A percentile compares a stretch with the other conserved stretches of the same genome.
phyloP scores from a whole-genome alignment of 2,329 filamentous ascomycete species.

The Niveomyces coronatus region DNA sequence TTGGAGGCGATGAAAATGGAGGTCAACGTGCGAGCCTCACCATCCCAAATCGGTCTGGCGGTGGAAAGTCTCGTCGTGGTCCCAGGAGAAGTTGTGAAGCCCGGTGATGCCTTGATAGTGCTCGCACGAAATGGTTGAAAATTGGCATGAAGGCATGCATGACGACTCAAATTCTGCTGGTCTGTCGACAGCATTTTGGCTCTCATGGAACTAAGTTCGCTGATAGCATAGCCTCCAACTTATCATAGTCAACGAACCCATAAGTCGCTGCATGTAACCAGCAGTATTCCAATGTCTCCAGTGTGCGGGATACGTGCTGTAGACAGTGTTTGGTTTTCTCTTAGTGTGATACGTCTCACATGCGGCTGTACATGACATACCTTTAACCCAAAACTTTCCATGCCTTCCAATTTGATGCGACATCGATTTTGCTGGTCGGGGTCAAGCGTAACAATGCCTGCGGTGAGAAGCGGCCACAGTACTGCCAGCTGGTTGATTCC shows the following conservation, averaged over 20 bases:
- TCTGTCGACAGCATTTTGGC: too few species aligned
- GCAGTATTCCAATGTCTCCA: conserved; percentile 11
- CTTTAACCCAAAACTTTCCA: conserved; percentile 1
- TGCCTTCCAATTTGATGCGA: neutral
- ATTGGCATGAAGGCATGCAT: too few species aligned
- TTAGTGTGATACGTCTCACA: neutral
- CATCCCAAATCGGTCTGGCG: neutral
- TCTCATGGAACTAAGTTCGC: conserved; percentile 9
- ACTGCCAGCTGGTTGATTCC: conserved; percentile 7
- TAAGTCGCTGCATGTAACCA: conserved; percentile 8
- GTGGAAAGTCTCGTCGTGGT: conserved; percentile 1
- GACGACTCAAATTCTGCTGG: too few species aligned
- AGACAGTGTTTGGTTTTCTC: neutral
- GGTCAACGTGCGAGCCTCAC: conserved; percentile 28
- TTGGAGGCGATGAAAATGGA: conserved; percentile 51
- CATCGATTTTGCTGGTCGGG: neutral
- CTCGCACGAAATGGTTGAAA: neutral
- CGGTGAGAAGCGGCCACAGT: conserved; percentile 2
- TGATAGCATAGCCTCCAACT: conserved; percentile 10
- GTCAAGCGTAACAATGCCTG: neutral
- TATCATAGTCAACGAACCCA: conserved; percentile 6
- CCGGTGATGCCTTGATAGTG: conserved; percentile 2
- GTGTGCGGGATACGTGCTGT: conserved; percentile 10
- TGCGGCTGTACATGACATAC: too few species aligned
- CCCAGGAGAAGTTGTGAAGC: conserved; percentile 8